Percentiles rank a stretch among this genome's conserved stretches.
These are phyloP conservation scores for Trichomonas vaginalis DNA, from an alignment of 208 protist genomes.

Conservation along the genomic window DNA sequence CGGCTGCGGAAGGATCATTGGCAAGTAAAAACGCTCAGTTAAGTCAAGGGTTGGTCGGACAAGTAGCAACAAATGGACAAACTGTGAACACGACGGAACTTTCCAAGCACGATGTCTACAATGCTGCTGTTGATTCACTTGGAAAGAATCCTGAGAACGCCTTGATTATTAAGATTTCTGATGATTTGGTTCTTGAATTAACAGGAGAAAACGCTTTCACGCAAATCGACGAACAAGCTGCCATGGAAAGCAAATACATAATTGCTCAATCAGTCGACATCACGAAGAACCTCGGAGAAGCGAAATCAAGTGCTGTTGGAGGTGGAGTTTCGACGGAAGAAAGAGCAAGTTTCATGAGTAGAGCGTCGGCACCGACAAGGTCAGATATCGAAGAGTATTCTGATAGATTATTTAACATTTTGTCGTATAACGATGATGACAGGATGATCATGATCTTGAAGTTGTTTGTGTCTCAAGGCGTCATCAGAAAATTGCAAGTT, in stretches of 20 bases:
- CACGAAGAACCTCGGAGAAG: background rate
- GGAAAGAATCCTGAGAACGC: background rate
- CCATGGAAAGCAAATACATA: background rate
- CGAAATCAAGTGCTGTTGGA: background rate
- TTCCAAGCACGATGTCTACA: background rate
- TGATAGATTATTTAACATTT: background rate
- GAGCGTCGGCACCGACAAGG: background rate
- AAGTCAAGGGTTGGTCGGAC: background rate
- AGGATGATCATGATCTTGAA: background rate
- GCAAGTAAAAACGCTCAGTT: background rate
- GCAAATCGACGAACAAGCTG: background rate
- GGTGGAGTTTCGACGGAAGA: background rate
- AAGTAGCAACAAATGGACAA: background rate
- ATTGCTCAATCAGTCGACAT: background rate
- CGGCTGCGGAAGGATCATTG: background rate
- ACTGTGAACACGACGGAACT: background rate
- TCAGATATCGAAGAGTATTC: background rate
- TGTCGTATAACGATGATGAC: background rate
- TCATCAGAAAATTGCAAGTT: background rate
- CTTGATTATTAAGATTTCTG: background rate
- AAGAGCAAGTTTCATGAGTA: background rate
- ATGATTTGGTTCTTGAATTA: background rate
- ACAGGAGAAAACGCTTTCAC: background rate
- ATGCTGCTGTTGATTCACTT: background rate
- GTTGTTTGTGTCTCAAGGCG: background rate